Percentiles rank a stretch among this genome's conserved stretches.
Conservation (phyloP, 805 yeast species). For the Metschnikowia matae region DNA sequence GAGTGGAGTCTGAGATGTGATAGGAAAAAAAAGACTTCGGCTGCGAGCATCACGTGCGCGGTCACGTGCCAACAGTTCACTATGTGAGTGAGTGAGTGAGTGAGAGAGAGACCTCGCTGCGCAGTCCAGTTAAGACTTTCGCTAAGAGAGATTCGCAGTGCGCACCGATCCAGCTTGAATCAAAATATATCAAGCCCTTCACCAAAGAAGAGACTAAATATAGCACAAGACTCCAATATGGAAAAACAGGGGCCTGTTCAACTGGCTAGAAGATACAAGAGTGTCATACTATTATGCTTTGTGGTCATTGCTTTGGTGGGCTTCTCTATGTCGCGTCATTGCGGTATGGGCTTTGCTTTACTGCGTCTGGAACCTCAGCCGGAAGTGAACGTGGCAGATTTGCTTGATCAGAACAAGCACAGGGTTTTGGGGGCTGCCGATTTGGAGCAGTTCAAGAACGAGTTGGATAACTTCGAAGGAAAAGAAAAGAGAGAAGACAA, state of each 20-base stretch:
- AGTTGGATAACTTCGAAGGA: neutral
- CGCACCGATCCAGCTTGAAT: neutral
- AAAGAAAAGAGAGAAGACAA: neutral
- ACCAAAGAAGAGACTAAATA: neutral
- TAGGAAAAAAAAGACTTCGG: conserved; percentile 2
- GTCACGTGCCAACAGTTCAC: neutral
- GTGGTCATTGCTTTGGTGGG: neutral
- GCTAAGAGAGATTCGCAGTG: neutral
- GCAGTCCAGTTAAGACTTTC: too few species aligned
- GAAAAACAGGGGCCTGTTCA: neutral
- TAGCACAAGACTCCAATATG: neutral
- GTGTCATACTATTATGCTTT: neutral
- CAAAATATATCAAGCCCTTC: conserved; percentile 4
- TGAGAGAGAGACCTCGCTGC: too few species aligned
- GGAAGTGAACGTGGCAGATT: neutral
- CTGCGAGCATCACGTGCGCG: conserved; percentile 2
- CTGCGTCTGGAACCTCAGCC: neutral
- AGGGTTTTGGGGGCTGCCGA: neutral
- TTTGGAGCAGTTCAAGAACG: neutral
- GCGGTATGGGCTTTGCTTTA: neutral
- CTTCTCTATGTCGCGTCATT: neutral
- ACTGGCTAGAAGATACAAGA: neutral
- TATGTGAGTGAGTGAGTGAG: neutral
- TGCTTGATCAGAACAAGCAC: neutral
- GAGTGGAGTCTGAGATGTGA: conserved; percentile 2